phyloP scores from a whole-genome alignment of 1,284 basidiomycete genomes.

The Microbotryum saponariae region DNA sequence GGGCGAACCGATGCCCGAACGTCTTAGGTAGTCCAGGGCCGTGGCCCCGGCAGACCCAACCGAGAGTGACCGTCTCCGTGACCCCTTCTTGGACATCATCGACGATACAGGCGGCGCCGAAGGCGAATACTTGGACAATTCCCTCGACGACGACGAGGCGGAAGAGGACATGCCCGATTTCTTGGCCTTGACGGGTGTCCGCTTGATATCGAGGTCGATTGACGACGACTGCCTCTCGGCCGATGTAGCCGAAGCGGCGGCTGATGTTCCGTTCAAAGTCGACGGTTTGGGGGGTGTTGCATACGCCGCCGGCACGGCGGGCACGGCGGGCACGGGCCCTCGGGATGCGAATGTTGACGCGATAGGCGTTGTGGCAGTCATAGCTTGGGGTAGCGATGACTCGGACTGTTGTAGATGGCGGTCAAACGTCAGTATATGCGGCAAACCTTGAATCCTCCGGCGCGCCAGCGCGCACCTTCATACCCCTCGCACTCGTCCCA shows the following conservation, averaged over 20 bases:
- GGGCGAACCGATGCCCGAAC: too few species aligned
- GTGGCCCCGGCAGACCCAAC: background rate
- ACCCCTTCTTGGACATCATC: background rate
- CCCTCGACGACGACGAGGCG: background rate
- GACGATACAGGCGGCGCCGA: background rate
- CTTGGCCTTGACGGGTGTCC: background rate
- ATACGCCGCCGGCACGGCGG: background rate
- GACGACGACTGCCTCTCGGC: background rate
- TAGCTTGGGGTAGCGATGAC: background rate
- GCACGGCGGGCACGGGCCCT: conserved; percentile 24
- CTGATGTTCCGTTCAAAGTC: background rate
- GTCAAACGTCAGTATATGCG: background rate
- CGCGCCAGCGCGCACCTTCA: too few species aligned
- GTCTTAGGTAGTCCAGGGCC: background rate
- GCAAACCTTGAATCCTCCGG: background rate
- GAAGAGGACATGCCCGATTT: background rate
- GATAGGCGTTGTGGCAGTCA: conserved; percentile 8
- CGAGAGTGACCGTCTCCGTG: background rate
- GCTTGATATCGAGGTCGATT: conserved; percentile 2
- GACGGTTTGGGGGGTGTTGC: background rate
- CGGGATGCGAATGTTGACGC: conserved; percentile 3
- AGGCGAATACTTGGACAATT: conserved; percentile 1
- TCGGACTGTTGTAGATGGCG: background rate
- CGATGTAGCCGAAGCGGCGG: background rate
- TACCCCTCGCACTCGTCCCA: background rate